These are phyloP conservation scores for Euphorbia pulcherrima DNA, from an alignment of 345 rosid species.

Conservation along the genomic window DNA sequence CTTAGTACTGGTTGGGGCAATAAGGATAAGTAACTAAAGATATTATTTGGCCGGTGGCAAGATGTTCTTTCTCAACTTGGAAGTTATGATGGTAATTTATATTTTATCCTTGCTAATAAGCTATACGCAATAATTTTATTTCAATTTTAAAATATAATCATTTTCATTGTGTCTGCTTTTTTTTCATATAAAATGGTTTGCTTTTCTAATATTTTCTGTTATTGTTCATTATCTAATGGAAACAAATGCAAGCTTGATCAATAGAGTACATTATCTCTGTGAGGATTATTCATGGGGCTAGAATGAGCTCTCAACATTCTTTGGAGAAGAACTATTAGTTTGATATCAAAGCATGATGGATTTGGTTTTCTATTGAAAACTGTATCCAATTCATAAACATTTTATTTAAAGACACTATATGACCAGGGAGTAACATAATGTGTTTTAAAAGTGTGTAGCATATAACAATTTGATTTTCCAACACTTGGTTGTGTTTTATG, in stretches of 20 bases:
- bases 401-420: background rate
- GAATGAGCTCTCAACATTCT: background rate
- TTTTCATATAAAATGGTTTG: too few species aligned
- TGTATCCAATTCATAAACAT: background rate
- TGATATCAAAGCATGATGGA: background rate
- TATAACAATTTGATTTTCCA: background rate
- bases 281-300: background rate
- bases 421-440: background rate
- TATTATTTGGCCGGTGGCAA: conserved; percentile 86
- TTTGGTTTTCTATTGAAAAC: background rate
- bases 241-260: background rate
- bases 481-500: too few species aligned
- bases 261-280: background rate
- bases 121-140: background rate
- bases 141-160: background rate
- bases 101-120: background rate
- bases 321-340: too few species aligned
- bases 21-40: conserved; percentile 58
- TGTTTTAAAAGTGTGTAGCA: background rate
- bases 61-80: conserved; percentile 66
- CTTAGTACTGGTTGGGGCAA: conserved; percentile 64
- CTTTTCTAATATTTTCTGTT: background rate
- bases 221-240: background rate
- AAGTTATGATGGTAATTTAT: conserved; percentile 65
- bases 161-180: background rate